Evolutionary conservation across 768 basidiomycete species (phyloP), one percentile per base, ranked within the genome.

Genomic region (Boletus rubescentipes): DNA sequence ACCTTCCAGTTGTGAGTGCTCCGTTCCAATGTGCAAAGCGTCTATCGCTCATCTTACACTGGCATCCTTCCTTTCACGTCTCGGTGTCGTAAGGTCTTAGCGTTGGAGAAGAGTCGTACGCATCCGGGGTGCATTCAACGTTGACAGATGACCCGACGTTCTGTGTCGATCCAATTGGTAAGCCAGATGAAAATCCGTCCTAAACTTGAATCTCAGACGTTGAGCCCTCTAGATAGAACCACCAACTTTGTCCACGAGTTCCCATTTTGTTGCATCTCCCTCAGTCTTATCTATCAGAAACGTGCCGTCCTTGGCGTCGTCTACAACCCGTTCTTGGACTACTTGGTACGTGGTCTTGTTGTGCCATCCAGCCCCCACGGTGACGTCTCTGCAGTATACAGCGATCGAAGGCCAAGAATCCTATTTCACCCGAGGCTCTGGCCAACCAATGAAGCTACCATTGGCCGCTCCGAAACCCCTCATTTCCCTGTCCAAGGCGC

Each of bases 131-230:
- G 48, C 78, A 83, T 40, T 74, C 78, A 14, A 76, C 83, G 10
- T 71, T 96, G 60, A 92, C 91, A 5, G 90, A 96, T 58, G 84
- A 84, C 35, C 93, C 95, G 8, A 98, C 96, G 0, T 99, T 91
- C 73, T 97, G 96, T 64, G 90, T 95, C 34, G 95, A 97, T 70
- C 95, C 95, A 31, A 96, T 96, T 55, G 93, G 89, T 86, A 57
- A 54, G 77, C n/a, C n/a, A n/a, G n/a, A n/a, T n/a, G n/a, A n/a
- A n/a, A n/a, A 11, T 30, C 29, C 43, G 14, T 29, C 14, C 16
- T 18, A n/a, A n/a, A n/a, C n/a, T n/a, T n/a, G 8, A 39, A 14
- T 7, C 11, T 26, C 45, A 35, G 29, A 31, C 23, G n/a, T 21
- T 34, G 36, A 41, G n/a, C n/a, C 20, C 10, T 23, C n/a, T 61